Percentiles rank a stretch among this genome's conserved stretches.
These are phyloP conservation scores for Apiotrichum siamense DNA, from an alignment of 1,284 basidiomycete genomes.

Conservation along the genomic window DNA sequence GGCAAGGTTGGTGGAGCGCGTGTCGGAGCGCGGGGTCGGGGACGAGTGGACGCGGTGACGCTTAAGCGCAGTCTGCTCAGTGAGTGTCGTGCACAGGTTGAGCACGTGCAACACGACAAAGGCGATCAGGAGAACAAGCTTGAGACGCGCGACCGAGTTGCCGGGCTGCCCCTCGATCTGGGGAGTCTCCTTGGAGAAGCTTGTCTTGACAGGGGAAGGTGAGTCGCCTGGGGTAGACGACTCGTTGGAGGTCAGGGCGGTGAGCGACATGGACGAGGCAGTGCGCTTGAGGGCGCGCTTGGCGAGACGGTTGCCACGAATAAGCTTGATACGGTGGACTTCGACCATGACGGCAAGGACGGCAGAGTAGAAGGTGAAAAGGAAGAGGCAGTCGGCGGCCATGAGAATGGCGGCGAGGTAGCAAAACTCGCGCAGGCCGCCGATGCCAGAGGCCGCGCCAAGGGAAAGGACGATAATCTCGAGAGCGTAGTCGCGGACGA, in stretches of 20 bases:
- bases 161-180: conserved; percentile 40
- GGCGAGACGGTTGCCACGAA: conserved; percentile 46
- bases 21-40: conserved; percentile 33
- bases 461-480: conserved; percentile 84
- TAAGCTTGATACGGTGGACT: conserved; percentile 57
- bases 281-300: conserved; percentile 19
- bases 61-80: conserved; percentile 61
- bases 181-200: conserved; percentile 10
- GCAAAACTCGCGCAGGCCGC: conserved; percentile 90
- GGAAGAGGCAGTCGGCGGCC: conserved; percentile 76
- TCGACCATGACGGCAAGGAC: conserved; percentile 93
- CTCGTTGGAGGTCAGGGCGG: conserved; percentile 5
- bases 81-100: conserved; percentile 88
- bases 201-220: conserved; percentile 6
- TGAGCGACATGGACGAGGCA: conserved; percentile 12
- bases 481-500: conserved; percentile 86
- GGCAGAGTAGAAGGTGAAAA: conserved; percentile 84
- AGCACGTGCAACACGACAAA: conserved; percentile 85
- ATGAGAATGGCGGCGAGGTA: conserved; percentile 76
- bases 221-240: conserved; percentile 12
- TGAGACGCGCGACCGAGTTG: conserved; percentile 80
- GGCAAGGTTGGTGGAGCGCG: conserved; percentile 55
- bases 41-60: conserved; percentile 51
- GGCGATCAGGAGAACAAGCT: conserved; percentile 80
- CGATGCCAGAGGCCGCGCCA: conserved; percentile 80